phyloP scores from a whole-genome alignment of 768 basidiomycete species.

The Phaeotremella fagi region DNA sequence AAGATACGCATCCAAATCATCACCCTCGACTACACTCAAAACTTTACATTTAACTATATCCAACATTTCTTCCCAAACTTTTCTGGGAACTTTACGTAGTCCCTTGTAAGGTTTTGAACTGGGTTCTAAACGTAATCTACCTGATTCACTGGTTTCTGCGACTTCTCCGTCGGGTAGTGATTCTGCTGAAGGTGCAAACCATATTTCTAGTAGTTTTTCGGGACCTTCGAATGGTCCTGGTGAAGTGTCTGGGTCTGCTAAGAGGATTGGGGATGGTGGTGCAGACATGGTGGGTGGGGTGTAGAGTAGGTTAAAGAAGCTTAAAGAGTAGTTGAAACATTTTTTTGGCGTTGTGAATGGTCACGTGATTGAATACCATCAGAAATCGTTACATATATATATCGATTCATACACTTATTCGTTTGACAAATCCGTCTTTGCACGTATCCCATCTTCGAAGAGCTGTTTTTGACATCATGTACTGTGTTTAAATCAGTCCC shows the following conservation, averaged over 20 bases:
- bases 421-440: no score
- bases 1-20: slow-evolving; percentile 91
- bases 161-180: slow-evolving; percentile 52
- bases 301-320: no score
- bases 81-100: slow-evolving; percentile 67
- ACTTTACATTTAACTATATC: slow-evolving; percentile 95
- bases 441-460: no score
- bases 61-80: slow-evolving; percentile 94
- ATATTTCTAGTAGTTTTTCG: slow-evolving; percentile 92
- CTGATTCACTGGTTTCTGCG: slow-evolving; percentile 2
- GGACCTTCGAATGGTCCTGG: slow-evolving; percentile 75
- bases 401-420: no score
- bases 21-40: slow-evolving; percentile 78
- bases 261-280: neutral
- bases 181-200: slow-evolving; percentile 80
- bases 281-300: neutral
- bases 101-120: slow-evolving; percentile 56
- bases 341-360: no score
- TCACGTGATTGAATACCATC: no score
- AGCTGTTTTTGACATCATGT: no score
- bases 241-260: slow-evolving; percentile 3
- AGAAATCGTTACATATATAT: no score
- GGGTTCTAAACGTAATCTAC: slow-evolving; percentile 21
- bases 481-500: no score
- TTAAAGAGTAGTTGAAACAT: no score